Evolutionary conservation across 176 grass and related monocot genomes (phyloP), one percentile per base, ranked within the genome.

Genomic region (Elymus sibiricus): DNA sequence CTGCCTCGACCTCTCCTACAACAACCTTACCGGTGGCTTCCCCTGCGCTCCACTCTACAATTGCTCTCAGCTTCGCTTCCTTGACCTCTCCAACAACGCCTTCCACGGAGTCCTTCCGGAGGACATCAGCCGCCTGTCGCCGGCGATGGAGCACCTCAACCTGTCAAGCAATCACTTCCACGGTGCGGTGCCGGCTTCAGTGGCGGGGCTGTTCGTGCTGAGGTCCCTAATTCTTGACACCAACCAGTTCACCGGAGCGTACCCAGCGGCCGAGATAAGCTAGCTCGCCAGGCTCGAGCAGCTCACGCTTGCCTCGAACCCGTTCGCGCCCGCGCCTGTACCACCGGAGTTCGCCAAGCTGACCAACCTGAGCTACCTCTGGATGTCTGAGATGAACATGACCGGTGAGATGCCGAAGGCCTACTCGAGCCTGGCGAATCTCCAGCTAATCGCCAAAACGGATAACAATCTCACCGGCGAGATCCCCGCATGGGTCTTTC

Each of bases 61-160:
- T 24, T 93, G 91, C 28, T 65, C 77, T 5, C 29, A 66, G 2
- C 88, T 93, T 14, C 34, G 46, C 8, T 37, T 46, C 19, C 59
- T 93, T 1, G 38, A 88, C 55, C 19, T 93, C 40, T 81, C 91
- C 11, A 21, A 79, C 27, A 93, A 93, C 77, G 35, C 35, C 63
- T 85, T 93, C 62, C 63, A 71, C 26, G 88, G 91, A 11, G 9
- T 17, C 0, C 35, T 93, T 15, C 88, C 91, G 9, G 8, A 5
- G 16, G 51, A 87, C n/a, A 78, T 93, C 72, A 32, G 64, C 37
- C 35, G 47, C 8, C 49, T 90, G 6, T 69, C 84, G 10, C 28
- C 21, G 3, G 46, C 2, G 61, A 65, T 89, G 65, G 44, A 58
- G 25, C 31, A 80, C 24, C 56, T 92, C 10, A 51, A 86, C 81